Evolutionary conservation across 306 rosid species (phyloP), one percentile per base, ranked within the genome.

Genomic region (Cucurbita moschata): DNA sequence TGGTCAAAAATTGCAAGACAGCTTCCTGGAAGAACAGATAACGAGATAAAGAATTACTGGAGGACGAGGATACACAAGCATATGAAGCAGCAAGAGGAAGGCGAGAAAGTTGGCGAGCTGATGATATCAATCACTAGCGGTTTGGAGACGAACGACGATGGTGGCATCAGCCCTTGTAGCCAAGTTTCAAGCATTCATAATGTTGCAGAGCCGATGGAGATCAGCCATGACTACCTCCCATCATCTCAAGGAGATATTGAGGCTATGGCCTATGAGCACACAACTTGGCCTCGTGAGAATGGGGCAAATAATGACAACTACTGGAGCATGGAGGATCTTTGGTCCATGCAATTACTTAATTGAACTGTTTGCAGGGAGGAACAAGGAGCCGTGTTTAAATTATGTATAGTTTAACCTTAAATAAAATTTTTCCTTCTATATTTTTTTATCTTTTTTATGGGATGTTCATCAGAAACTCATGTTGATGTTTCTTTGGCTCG

Each of bases 1-100:
- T 94, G 98, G 98, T 90, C 98, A 64, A 94, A 89, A 85, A 90
- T 94, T 35, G 98, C 98, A 12, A 94, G 89, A 82, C 96, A 94
- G 73, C 84, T 94, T 6, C 98, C 98, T 0, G 98, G 98, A 82
- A 82, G 98, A 79, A 94, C 98, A 13, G 98, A 94, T 64, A 94
- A 94, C 67, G 98, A 94, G 78, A 94, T 94, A 26, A 94, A 94
- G 82, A 94, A 94, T 75, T 94, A 86, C 13, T 94, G 98, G 98
- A 94, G 98, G 87, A 94, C 98, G 2, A 86, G 96, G 81, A 94
- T 94, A 52, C 98, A 94, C 26, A 94, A 94, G 72, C 96, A 90
- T 77, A 89, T 90, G n/a, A 93, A 89, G 87, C 98, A 90, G 23
- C 73, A 68, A n/a, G 21, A 23, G 57, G 73, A 13, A 21, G 72